A percentile compares a stretch with the other conserved stretches of the same genome.
Conservation (phyloP, 2,329 filamentous ascomycete species). For the Colletotrichum sp. region DNA sequence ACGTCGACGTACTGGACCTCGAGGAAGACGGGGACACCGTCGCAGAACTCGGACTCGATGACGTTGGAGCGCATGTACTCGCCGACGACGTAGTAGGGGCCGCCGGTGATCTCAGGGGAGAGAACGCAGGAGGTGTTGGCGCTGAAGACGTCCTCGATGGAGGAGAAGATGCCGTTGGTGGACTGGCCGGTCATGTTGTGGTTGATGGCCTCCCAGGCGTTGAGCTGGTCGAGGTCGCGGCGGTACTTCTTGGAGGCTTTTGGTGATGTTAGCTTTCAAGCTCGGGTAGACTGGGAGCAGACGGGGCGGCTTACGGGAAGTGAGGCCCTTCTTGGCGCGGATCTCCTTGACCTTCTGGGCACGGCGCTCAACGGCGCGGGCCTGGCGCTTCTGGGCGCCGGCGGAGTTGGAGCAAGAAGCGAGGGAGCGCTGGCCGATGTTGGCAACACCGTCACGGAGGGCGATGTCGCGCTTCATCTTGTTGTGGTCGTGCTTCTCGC, state of each 20-base stretch:
- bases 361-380: constrained; percentile 45
- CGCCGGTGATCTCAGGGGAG: constrained; percentile 12
- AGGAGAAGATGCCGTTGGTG: constrained; percentile 34
- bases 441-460: constrained; percentile 35
- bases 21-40: constrained; percentile 46
- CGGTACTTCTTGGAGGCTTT: constrained; percentile 35
- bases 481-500: constrained; percentile 31
- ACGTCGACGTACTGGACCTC: constrained; percentile 28
- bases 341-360: constrained; percentile 41
- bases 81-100: constrained; percentile 42
- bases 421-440: constrained; percentile 40
- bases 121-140: constrained; percentile 10
- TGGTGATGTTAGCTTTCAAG: constrained; percentile 26
- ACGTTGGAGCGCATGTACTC: constrained; percentile 51
- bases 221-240: constrained; percentile 34
- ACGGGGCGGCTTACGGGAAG: neutral
- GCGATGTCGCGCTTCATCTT: constrained; percentile 37
- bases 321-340: constrained; percentile 34
- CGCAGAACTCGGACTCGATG: constrained; percentile 39
- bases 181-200: constrained; percentile 35
- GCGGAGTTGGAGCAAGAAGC: constrained; percentile 42
- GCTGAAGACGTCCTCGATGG: constrained; percentile 30
- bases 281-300: fast-evolving
- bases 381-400: constrained; percentile 41
- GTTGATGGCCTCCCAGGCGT: constrained; percentile 37